Base-by-base conservation (phyloP, 768 basidiomycete genomes). In the Epithele typhae region DNA sequence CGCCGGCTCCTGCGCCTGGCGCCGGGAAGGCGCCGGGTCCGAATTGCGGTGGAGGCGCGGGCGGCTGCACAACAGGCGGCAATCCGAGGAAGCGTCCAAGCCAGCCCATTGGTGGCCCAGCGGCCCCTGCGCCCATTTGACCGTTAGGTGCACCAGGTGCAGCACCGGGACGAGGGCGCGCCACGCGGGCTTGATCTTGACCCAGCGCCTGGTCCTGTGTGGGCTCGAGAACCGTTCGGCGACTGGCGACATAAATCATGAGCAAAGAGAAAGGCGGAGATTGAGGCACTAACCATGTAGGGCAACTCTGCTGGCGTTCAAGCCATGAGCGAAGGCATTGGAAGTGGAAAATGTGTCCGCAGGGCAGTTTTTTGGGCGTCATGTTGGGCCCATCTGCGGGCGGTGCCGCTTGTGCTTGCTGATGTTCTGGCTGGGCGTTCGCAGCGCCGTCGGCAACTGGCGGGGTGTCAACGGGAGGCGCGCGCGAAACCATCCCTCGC, bases 281-380 rank as follows among this genome's bases (percentile, higher is more conserved):
- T n/a, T n/a, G 27, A 30, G 14, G 27, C 34, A 36, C 17, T 48
- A 46, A 95, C 95, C 95, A 99, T 34, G 96, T 99, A 1, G 96
- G 96, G 64, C 96, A 99, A 57, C 90, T 98, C 66, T 98, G 96
- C 64, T 99, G 96, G 36, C 96, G 78, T 66, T 99, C 96, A 22
- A 99, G 77, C 96, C 96, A 99, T 18, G 92, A 94, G 33, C 92
- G 78, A 52, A 99, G 77, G 66, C 96, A 99, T 60, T 97, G 84
- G 64, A 97, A 95, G 67, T 99, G 96, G 71, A 99, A 99, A 35
- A 96, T 83, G 64, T 99, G 96, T 1, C 94, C 94, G 68, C 96
- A 99, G 8, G 87, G 91, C 19, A 99, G 72, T 62, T 92, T 94
- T 71, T 99, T 99, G 2, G 95, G 94, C 12, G 93, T 94, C 44